These are phyloP conservation scores for Penicillium pancosmium DNA, from an alignment of 495 filamentous ascomycete species.

Conservation along the genomic window DNA sequence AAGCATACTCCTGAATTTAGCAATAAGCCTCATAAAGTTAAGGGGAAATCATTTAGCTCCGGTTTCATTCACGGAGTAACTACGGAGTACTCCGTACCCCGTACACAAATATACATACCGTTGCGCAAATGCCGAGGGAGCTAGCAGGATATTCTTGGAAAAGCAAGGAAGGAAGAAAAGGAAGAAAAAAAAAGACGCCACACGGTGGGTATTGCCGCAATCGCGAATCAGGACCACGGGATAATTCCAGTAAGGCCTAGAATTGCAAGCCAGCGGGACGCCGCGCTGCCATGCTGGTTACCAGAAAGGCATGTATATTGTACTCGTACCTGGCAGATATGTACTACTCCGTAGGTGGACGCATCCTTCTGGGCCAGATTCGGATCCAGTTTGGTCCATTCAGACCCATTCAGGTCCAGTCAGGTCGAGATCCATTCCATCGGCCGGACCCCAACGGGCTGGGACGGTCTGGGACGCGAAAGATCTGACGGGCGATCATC, in stretches of 20 bases:
- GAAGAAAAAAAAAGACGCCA: not conserved
- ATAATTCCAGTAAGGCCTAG: conserved; percentile 1
- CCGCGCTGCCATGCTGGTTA: conserved; percentile 1
- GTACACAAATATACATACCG: not conserved
- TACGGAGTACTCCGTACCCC: too few species aligned
- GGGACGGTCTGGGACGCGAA: conserved; percentile 3
- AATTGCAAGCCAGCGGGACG: conserved; percentile 13
- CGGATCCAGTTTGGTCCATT: not conserved
- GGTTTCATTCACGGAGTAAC: not conserved
- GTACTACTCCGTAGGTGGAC: not conserved
- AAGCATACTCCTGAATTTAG: not conserved
- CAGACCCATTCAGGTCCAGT: not conserved
- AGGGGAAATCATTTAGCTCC: not conserved
- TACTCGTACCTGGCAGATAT: conserved; percentile 1
- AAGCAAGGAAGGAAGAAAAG: not conserved
- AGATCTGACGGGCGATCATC: conserved; percentile 17
- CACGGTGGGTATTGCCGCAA: not conserved
- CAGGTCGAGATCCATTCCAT: not conserved
- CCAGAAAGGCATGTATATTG: not conserved
- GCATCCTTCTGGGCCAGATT: not conserved
- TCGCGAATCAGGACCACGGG: conserved; percentile 3
- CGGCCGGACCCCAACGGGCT: not conserved
- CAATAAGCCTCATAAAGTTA: too few species aligned
- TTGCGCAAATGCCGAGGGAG: not conserved
- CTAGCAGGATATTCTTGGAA: not conserved